Evolutionary conservation across 257 asterid species (phyloP), one percentile per base, ranked within the genome.

Genomic region (Penstemon barbatus): DNA sequence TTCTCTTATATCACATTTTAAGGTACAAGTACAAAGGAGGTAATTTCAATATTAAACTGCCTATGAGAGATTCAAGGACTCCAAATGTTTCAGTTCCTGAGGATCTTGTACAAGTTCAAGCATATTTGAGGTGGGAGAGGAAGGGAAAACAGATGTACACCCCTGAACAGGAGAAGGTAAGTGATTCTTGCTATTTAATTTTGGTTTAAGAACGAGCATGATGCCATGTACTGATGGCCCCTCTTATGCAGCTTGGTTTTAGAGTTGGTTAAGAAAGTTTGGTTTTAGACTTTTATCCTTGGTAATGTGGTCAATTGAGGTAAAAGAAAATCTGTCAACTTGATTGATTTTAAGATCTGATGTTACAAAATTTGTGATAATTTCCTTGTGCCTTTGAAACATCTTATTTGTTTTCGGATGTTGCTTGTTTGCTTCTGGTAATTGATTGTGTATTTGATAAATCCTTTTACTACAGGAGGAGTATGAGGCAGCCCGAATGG

Each of bases 91-190:
- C 96, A 3, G 86, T 89, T 58, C 97, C 99, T 36, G 99, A 91
- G 82, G 99, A 94, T 78, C 98, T 94, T 83, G 99, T 94, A 48
- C 95, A 89, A 85, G 51, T 89, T 76, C 99, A 91, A 75, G 87
- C 99, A 61, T 94, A 94, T 71, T 70, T 94, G 81, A 85, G 97
- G 84, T 91, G 99, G 99, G 99, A 91, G 86, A 86, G 91, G 74
- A 86, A 87, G 55, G 99, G 99, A 57, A 94, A 86, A 74, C 97
- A 89, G 77, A 78, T 55, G 10, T 94, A 94, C 60, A 81, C 78
- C 73, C 95, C 98, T 65, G 90, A 91, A 76, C 70, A 87, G 71
- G 95, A 94, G 86, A 86, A 94, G 92, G 99, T 82, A 70, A 60
- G 33, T 25, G 33, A 1, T 25, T 25, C 33, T 41, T 76, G 61